phyloP scores from a whole-genome alignment of 1,284 basidiomycete species.

The Athelia psychrophila region DNA sequence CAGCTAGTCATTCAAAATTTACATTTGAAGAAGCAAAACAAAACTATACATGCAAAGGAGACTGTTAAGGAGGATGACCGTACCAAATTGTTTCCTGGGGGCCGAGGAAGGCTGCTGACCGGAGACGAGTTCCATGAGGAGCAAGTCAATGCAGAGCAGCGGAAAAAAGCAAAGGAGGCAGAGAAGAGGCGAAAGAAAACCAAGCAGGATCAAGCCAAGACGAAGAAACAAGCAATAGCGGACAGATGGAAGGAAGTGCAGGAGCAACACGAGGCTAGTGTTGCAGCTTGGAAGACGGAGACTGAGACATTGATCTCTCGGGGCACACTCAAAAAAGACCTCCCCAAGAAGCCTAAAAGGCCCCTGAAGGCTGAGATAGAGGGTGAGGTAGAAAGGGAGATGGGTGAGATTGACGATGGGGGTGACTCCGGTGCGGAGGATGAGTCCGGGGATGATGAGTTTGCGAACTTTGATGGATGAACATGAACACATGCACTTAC shows the following conservation, averaged over 20 bases:
- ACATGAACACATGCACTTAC: no score
- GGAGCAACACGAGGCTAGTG: conserved; percentile 7
- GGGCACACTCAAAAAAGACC: conserved; percentile 12
- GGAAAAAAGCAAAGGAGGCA: conserved; percentile 7
- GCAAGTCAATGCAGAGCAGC: background rate
- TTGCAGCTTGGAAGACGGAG: conserved; percentile 10
- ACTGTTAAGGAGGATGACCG: background rate
- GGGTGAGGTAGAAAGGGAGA: conserved; percentile 9
- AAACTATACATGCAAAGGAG: conserved; percentile 16
- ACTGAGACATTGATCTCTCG: conserved; percentile 8
- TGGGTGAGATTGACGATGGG: background rate
- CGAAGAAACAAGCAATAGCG: conserved; percentile 10
- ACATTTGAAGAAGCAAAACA: conserved; percentile 16
- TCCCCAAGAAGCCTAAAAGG: conserved; percentile 10
- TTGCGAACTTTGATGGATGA: background rate
- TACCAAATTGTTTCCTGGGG: background rate
- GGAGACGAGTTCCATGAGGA: background rate
- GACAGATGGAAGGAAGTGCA: conserved; percentile 13
- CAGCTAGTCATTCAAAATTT: conserved; percentile 23
- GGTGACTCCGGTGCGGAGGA: background rate
- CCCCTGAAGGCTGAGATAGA: conserved; percentile 7
- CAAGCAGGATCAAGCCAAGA: conserved; percentile 4
- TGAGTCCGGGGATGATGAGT: background rate
- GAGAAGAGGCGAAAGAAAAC: background rate
- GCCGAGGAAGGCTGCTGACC: background rate